Evolutionary conservation across 257 asterid species (phyloP).

Genomic region (Solanum paucissectum): DNA sequence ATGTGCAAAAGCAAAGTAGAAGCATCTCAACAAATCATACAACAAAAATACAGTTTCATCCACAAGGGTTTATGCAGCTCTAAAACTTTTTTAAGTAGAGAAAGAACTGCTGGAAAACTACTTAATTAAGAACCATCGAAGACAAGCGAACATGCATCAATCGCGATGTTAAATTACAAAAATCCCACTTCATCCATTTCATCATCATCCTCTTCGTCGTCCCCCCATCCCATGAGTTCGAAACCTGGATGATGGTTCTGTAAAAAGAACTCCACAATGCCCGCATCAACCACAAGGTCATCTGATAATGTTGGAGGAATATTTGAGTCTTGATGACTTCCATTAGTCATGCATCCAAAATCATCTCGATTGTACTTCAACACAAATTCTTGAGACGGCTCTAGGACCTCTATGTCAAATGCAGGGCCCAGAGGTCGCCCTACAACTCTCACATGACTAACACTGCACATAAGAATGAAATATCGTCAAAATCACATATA

Average conservation of each 20-base stretch:
- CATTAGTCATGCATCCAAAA: not conserved
- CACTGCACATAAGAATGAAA: not conserved
- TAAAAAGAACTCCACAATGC: not conserved
- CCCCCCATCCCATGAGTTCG: not conserved
- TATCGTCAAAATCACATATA: not conserved
- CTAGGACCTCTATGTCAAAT: constrained; percentile 6
- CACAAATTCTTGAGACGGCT: not conserved
- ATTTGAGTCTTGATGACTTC: not conserved
- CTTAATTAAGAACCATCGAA: not conserved
- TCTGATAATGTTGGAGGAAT: not conserved
- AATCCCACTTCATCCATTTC: not conserved
- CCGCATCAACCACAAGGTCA: not conserved
- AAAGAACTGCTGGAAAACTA: not conserved
- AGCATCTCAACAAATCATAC: not conserved
- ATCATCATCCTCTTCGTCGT: not conserved
- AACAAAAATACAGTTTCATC: not conserved
- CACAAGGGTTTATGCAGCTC: not conserved
- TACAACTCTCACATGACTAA: constrained; percentile 6
- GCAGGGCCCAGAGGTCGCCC: constrained; percentile 1
- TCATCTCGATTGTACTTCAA: constrained; percentile 6
- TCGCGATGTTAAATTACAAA: not conserved
- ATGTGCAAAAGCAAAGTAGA: not conserved
- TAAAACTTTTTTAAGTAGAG: not conserved
- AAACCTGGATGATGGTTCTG: not conserved
- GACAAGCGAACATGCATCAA: not conserved